Conservation (phyloP, 2,329 filamentous ascomycete species). For the Pleomassaria siparia region DNA sequence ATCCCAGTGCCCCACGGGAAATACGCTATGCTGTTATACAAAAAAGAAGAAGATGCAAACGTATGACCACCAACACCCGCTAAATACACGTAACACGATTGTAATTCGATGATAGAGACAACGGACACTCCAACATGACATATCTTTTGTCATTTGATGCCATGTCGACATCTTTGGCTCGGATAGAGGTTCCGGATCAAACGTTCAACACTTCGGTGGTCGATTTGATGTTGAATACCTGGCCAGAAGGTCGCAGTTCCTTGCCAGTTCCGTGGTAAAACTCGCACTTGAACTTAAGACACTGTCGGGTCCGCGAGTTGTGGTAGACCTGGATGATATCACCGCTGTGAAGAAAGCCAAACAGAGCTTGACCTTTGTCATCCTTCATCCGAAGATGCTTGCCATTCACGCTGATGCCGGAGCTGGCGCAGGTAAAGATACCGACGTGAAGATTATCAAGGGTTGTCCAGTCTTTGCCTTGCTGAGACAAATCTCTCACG, state of each 20-base stretch:
- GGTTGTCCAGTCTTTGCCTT: constrained; percentile 56
- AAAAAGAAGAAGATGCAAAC: constrained; percentile 5
- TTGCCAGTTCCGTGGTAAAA: constrained; percentile 45
- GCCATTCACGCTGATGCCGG: constrained; percentile 76
- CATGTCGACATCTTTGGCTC: neutral
- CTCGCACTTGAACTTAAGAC: constrained; percentile 47
- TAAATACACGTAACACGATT: neutral
- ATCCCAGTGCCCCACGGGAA: neutral
- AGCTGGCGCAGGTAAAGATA: constrained; percentile 76
- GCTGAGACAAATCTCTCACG: constrained; percentile 43
- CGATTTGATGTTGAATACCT: constrained; percentile 26
- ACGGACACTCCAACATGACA: neutral
- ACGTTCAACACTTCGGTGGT: constrained; percentile 15
- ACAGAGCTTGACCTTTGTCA: constrained; percentile 55
- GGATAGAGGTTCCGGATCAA: neutral
- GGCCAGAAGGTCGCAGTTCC: constrained; percentile 25
- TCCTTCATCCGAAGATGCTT: constrained; percentile 62
- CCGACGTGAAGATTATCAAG: constrained; percentile 64
- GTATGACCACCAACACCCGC: constrained; percentile 4
- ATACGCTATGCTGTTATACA: neutral
- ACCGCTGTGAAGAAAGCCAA: constrained; percentile 71
- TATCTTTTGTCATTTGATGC: too few relatives aligned
- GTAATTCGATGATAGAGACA: neutral
- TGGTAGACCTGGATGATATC: constrained; percentile 76
- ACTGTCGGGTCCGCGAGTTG: constrained; percentile 35